phyloP scores from a whole-genome alignment of 768 basidiomycete species.

The Dictyophora rubrovolvata region DNA sequence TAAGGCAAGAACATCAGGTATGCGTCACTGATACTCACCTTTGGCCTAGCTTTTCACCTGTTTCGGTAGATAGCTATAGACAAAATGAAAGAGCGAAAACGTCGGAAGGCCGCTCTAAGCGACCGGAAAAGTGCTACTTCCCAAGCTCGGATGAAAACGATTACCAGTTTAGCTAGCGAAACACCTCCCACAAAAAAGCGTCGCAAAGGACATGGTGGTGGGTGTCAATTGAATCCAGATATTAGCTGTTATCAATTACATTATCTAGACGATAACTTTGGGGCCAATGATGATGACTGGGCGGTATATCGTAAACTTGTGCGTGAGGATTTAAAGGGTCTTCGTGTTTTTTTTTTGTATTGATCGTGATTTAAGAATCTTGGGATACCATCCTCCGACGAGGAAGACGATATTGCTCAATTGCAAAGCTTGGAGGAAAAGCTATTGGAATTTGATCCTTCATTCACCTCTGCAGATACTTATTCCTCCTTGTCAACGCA shows the following conservation, averaged over 20 bases:
- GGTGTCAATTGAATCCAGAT: slow-evolving; percentile 14
- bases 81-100: slow-evolving; percentile 76
- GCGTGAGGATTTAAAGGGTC: slow-evolving; percentile 17
- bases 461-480: slow-evolving; percentile 74
- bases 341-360: not conserved
- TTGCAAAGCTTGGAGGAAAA: slow-evolving; percentile 70
- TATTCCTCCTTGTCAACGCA: slow-evolving; percentile 67
- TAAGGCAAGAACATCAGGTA: slow-evolving; percentile 78
- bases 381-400: slow-evolving; percentile 66
- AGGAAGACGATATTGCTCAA: slow-evolving; percentile 73
- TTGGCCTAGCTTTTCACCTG: not conserved
- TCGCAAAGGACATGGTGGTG: slow-evolving; percentile 72
- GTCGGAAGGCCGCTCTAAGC: slow-evolving; percentile 68
- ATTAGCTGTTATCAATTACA: not conserved
- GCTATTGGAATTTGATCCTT: slow-evolving; percentile 73
- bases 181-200: slow-evolving; percentile 76
- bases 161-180: slow-evolving; percentile 84
- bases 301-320: slow-evolving; percentile 96
- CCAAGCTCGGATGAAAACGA: slow-evolving; percentile 93
- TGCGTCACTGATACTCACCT: not conserved
- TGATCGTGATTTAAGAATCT: slow-evolving; percentile 40
- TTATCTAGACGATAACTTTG: slow-evolving; percentile 77
- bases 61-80: slow-evolving; percentile 59
- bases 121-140: slow-evolving; percentile 93
- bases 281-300: slow-evolving; percentile 94